Conservation (phyloP, 148 eudicot genomes). For the Selenicereus undatus region DNA sequence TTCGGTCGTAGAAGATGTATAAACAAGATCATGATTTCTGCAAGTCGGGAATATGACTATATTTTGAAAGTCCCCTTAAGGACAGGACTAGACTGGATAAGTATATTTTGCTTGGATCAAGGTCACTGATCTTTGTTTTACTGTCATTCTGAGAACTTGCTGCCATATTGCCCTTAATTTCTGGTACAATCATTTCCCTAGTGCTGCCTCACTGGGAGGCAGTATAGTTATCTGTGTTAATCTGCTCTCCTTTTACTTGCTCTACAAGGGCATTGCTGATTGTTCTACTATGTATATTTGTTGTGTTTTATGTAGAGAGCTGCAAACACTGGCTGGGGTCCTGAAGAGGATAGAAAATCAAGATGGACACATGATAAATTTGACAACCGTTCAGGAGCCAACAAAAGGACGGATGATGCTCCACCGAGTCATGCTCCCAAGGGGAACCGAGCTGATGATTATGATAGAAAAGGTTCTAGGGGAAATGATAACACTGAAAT, state of each 20-base stretch:
- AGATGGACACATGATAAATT: slow-evolving; percentile 58
- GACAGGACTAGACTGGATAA: neutral
- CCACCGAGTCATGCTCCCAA: slow-evolving; percentile 26
- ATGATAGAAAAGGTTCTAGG: slow-evolving; percentile 36
- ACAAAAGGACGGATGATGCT: slow-evolving; percentile 28
- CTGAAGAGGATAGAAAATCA: slow-evolving; percentile 55
- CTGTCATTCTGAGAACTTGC: neutral
- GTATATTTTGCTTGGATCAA: neutral
- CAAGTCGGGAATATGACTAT: neutral
- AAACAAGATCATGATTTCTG: neutral
- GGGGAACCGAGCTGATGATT: slow-evolving; percentile 26
- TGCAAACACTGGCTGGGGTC: slow-evolving; percentile 93
- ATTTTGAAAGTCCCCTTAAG: neutral
- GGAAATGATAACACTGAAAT: slow-evolving; percentile 31
- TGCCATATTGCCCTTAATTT: neutral
- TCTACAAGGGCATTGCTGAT: neutral
- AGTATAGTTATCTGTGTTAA: neutral
- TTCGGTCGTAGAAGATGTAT: neutral
- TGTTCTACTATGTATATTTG: neutral
- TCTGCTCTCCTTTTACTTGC: neutral
- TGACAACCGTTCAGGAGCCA: slow-evolving; percentile 34
- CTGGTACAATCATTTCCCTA: too few relatives aligned
- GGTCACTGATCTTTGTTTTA: neutral
- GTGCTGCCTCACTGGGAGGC: neutral
- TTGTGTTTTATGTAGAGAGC: slow-evolving; percentile 58